These are phyloP conservation scores for Chlorella sorokiniana DNA, from an alignment of 139 green algal genomes.

Conservation along the genomic window DNA sequence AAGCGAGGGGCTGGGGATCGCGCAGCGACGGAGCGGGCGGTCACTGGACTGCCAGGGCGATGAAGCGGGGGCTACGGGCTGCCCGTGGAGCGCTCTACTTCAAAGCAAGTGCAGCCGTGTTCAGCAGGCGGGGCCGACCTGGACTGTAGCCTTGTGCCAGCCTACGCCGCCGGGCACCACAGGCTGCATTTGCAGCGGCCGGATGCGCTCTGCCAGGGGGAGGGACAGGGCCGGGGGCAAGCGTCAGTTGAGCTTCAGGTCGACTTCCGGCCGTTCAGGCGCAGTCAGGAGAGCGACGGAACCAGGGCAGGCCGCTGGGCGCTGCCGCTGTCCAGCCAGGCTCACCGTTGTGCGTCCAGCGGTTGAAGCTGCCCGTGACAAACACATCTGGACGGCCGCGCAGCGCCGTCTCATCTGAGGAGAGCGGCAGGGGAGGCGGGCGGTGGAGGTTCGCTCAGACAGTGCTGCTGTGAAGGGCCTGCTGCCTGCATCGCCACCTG, in stretches of 20 bases:
- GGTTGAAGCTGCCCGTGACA: slow-evolving; percentile 84
- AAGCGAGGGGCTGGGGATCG: not conserved
- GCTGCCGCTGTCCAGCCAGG: not conserved
- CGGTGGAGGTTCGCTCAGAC: too few relatives aligned
- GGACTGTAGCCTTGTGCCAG: slow-evolving; percentile 63
- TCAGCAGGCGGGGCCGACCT: too few relatives aligned
- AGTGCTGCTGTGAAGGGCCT: too few relatives aligned
- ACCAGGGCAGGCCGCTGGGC: too few relatives aligned
- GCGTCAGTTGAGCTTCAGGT: not conserved
- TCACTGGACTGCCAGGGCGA: too few relatives aligned
- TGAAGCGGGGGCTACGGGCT: too few relatives aligned
- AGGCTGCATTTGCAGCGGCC: slow-evolving; percentile 59
- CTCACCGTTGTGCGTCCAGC: slow-evolving; percentile 64
- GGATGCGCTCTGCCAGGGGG: slow-evolving; percentile 31
- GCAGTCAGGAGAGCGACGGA: not conserved
- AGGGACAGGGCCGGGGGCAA: not conserved
- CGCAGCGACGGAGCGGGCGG: too few relatives aligned
- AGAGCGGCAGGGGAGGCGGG: not conserved
- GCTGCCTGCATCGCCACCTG: too few relatives aligned
- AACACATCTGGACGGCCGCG: slow-evolving; percentile 81
- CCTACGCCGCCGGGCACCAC: slow-evolving; percentile 59
- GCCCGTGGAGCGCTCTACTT: too few relatives aligned
- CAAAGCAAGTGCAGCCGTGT: too few relatives aligned
- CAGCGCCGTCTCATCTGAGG: slow-evolving; percentile 68
- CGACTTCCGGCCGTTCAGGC: not conserved